Percentiles rank a stretch among this genome's conserved stretches.
phyloP scores from a whole-genome alignment of 805 yeast genomes.

The Hanseniaspora vineae region DNA sequence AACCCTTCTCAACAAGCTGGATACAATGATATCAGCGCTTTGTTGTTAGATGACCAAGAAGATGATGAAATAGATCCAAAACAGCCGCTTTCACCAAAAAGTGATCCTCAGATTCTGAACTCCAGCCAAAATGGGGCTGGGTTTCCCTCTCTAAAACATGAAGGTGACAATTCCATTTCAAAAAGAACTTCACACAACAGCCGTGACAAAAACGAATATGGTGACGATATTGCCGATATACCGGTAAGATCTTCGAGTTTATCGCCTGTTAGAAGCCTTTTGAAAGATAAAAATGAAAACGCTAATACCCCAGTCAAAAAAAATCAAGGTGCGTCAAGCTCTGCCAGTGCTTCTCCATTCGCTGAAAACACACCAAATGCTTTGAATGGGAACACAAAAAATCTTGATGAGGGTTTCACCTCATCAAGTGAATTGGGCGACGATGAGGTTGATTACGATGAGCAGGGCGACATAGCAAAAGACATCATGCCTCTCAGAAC shows the following conservation, averaged over 20 bases:
- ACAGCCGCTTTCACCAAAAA: no score
- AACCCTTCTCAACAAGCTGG: background rate
- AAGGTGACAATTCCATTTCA: background rate
- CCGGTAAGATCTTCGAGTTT: constrained; percentile 16
- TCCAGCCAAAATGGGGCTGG: no score
- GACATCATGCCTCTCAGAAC: background rate
- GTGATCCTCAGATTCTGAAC: no score
- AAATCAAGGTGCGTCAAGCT: no score
- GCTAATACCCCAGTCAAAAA: background rate
- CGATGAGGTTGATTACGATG: background rate
- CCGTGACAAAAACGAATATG: constrained; percentile 7
- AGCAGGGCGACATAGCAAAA: background rate
- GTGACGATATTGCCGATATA: constrained; percentile 23
- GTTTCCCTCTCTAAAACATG: background rate
- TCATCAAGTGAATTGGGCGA: background rate
- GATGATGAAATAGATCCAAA: background rate
- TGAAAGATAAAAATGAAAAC: background rate
- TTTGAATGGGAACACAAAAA: no score
- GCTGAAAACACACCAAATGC: no score
- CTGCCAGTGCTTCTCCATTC: no score
- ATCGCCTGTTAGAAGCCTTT: constrained; percentile 17
- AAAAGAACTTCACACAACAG: background rate
- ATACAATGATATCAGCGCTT: background rate
- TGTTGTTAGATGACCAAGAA: background rate
- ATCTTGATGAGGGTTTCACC: no score